Evolutionary conservation across 345 rosid species (phyloP).

Genomic region (Boechera stricta): DNA sequence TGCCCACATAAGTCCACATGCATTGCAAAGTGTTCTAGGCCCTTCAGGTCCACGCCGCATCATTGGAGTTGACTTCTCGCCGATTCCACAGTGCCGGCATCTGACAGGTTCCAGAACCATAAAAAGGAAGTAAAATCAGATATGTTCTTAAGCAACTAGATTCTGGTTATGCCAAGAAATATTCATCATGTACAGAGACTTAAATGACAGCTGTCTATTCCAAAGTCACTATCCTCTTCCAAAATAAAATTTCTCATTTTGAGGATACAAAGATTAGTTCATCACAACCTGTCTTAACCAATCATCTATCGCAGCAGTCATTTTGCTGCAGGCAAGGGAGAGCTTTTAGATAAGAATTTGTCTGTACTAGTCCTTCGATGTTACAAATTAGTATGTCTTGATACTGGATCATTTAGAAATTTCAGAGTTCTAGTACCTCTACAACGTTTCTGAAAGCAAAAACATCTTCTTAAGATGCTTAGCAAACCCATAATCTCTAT

Average conservation of each 20-base stretch:
- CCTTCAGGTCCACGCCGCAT: conserved; percentile 82
- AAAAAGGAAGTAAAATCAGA: conserved; percentile 18
- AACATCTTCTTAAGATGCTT: conserved; percentile 10
- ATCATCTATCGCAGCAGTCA: conserved; percentile 5
- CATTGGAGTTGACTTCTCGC: conserved; percentile 71
- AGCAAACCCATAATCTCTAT: conserved; percentile 11
- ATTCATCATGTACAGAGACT: conserved; percentile 11
- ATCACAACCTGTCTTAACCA: neutral
- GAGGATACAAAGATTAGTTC: neutral
- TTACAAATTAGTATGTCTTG: neutral
- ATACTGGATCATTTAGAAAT: neutral
- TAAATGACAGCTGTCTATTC: neutral
- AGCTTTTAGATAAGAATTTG: neutral
- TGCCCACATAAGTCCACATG: conserved; percentile 84
- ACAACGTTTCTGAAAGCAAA: conserved; percentile 11
- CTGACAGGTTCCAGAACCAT: conserved; percentile 45
- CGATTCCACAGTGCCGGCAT: conserved; percentile 66
- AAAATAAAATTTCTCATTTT: neutral
- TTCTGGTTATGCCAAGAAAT: conserved; percentile 4
- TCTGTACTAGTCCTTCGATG: neutral
- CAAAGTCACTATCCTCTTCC: conserved; percentile 9
- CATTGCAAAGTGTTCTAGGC: conserved; percentile 78
- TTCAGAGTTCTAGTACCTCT: neutral
- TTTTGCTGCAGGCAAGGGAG: conserved; percentile 3
- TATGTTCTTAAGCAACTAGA: conserved; percentile 1